Evolutionary conservation across 139 green algal genomes (phyloP), one percentile per base, ranked within the genome.

Genomic region (Raphidocelis subcapitata): DNA sequence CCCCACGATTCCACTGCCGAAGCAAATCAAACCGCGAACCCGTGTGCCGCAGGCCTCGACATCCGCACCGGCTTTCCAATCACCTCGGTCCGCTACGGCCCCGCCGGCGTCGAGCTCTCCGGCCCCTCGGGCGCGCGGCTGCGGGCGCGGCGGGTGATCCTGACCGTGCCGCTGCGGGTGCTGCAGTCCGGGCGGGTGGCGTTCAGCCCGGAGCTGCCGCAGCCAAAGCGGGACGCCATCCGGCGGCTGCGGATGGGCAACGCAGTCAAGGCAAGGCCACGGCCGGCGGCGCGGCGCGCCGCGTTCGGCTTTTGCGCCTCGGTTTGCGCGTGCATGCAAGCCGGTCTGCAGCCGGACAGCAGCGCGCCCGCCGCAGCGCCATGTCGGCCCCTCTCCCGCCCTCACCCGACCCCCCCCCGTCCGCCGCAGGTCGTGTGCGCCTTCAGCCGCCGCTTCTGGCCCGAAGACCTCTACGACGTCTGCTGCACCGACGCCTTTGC

Each of bases 391-490:
- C 41, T 49, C 41, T 12, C 8, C 41, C 41, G 12, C 41, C 41
- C 8, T 49, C 12, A n/a, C n/a, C n/a, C n/a, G 41, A 12, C 41
- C 8, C 41, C 8, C 41, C 8, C 41, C 41, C 8, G 8, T 8
- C 41, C 41, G 41, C 41, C 8, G 28, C 77, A 84, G 77, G 63
- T 92, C 12, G 74, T 93, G 28, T 33, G 88, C 29, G 79, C 65
- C n/a, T 92, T 88, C 73, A 70, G 61, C 2, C 54, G 66, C 3
- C 79, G 69, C 20, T 91, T 97, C 81, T 96, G 91, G 92, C 84
- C 83, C 2, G 81, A 83, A 4, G 69, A 81, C 52, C 83, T 96
- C 72, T 97, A 94, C 60, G 91, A 95, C 70, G 85, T 92, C 2
- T 77, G 94, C 31, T 97, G 91, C 79, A 81, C 85, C 0, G 83